phyloP scores from a whole-genome alignment of 106 monocot genomes.

The Posidonia australis region DNA sequence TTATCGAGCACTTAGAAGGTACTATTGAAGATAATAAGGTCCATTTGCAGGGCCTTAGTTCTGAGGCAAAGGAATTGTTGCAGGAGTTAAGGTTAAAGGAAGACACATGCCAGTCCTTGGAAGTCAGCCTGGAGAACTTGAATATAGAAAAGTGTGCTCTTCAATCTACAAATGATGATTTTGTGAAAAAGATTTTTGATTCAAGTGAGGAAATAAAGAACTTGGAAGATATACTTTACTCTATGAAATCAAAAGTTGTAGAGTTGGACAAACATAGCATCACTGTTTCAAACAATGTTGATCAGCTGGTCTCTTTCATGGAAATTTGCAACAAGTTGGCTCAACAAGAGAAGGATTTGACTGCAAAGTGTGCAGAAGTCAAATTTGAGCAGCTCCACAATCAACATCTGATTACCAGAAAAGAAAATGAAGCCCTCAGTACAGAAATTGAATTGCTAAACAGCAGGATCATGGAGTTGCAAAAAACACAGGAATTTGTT shows the following conservation, averaged over 20 bases:
- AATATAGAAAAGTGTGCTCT: conserved; percentile 50
- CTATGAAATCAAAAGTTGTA: conserved; percentile 29
- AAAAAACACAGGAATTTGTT: conserved; percentile 70
- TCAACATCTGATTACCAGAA: conserved; percentile 15
- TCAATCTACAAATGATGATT: conserved; percentile 38
- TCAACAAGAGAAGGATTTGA: conserved; percentile 54
- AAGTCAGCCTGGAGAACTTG: conserved; percentile 26
- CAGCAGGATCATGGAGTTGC: conserved; percentile 49
- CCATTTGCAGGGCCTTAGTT: conserved; percentile 31
- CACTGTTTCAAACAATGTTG: conserved; percentile 30
- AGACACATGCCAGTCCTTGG: conserved; percentile 33
- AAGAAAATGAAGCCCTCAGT: conserved; percentile 38
- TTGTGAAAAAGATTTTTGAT: conserved; percentile 24
- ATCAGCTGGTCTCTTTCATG: conserved; percentile 33
- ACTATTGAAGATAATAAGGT: conserved; percentile 34
- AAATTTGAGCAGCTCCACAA: conserved; percentile 52
- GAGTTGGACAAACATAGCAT: conserved; percentile 54
- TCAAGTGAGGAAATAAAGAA: conserved; percentile 29
- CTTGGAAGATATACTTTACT: conserved; percentile 30
- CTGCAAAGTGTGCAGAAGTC: conserved; percentile 23
- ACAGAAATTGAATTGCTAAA: conserved; percentile 38
- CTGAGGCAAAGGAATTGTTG: conserved; percentile 33
- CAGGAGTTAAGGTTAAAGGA: conserved; percentile 50
- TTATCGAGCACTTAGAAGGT: conserved; percentile 51
- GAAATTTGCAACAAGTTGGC: conserved; percentile 28